Conservation (phyloP, 2,329 filamentous ascomycete species). For the Fusarium sp. region DNA sequence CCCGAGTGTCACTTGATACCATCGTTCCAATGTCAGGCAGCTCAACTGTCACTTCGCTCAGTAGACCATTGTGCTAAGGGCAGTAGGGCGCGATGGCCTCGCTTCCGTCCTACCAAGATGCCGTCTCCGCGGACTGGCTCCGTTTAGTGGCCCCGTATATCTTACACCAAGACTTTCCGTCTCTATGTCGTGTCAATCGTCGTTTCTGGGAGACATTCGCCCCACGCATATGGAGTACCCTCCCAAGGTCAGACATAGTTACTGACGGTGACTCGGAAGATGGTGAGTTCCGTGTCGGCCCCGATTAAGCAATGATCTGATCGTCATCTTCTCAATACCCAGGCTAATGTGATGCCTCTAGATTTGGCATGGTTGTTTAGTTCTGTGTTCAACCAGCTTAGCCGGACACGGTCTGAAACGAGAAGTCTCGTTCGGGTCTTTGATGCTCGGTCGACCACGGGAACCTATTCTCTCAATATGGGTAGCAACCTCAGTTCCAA, state of each 20-base stretch:
- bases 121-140: conserved; percentile 65
- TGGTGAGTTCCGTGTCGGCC: conserved; percentile 55
- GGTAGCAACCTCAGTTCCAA: conserved; percentile 55
- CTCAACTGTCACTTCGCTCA: not conserved
- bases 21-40: not conserved
- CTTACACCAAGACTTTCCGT: conserved; percentile 57
- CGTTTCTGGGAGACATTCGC: conserved; percentile 66
- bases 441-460: conserved; percentile 63
- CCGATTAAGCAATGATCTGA: not conserved
- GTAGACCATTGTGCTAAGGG: not conserved
- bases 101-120: conserved; percentile 70
- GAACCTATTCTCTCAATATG: conserved; percentile 58
- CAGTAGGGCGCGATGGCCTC: conserved; percentile 45
- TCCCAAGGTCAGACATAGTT: conserved; percentile 57
- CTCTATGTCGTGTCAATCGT: conserved; percentile 64
- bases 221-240: conserved; percentile 67
- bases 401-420: conserved; percentile 55
- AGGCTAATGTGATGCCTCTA: conserved; percentile 45
- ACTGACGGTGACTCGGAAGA: conserved; percentile 61
- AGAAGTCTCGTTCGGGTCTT: conserved; percentile 62
- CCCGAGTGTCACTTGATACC: not conserved
- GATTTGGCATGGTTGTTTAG: conserved; percentile 65
- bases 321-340: not conserved
- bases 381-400: conserved; percentile 62
- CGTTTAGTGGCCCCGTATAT: conserved; percentile 63